Evolutionary conservation across 176 grass and related monocot species (phyloP).

Genomic region (Phoenix roebelenii): DNA sequence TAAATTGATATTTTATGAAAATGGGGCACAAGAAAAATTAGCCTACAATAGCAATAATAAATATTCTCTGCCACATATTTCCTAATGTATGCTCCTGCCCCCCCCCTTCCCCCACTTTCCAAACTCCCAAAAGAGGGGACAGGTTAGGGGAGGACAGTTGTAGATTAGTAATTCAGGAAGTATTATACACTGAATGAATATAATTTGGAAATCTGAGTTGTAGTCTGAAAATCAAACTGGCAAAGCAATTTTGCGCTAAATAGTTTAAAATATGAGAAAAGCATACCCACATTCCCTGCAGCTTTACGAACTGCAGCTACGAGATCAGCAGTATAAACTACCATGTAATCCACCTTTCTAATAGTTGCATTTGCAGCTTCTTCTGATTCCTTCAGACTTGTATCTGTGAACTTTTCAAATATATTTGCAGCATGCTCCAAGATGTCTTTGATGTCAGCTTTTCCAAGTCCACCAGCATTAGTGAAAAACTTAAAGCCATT

Average conservation of each 20-base stretch:
- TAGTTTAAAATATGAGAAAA: neutral
- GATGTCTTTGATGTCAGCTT: slow-evolving; percentile 87
- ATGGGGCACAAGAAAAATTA: no score
- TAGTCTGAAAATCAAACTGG: no score
- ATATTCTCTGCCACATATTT: no score
- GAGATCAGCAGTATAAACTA: slow-evolving; percentile 80
- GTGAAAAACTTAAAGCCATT: slow-evolving; percentile 99
- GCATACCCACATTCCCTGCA: slow-evolving; percentile 63
- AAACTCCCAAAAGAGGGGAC: no score
- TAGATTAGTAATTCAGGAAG: no score
- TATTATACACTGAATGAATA: no score
- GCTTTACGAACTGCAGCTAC: slow-evolving; percentile 74
- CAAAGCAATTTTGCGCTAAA: neutral
- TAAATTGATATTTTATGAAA: no score
- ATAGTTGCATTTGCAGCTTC: slow-evolving; percentile 33
- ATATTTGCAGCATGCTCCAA: slow-evolving; percentile 53
- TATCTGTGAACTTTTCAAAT: slow-evolving; percentile 39
- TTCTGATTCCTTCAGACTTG: slow-evolving; percentile 29
- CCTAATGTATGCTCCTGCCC: no score
- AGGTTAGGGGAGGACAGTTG: no score
- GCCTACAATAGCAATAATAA: no score
- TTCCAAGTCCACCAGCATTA: slow-evolving; percentile 74
- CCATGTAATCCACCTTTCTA: slow-evolving; percentile 81
- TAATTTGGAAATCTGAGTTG: no score
- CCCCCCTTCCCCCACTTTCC: no score